Evolutionary conservation across 2,329 filamentous ascomycete genomes (phyloP).

Genomic region (Ophiostoma perfectum): DNA sequence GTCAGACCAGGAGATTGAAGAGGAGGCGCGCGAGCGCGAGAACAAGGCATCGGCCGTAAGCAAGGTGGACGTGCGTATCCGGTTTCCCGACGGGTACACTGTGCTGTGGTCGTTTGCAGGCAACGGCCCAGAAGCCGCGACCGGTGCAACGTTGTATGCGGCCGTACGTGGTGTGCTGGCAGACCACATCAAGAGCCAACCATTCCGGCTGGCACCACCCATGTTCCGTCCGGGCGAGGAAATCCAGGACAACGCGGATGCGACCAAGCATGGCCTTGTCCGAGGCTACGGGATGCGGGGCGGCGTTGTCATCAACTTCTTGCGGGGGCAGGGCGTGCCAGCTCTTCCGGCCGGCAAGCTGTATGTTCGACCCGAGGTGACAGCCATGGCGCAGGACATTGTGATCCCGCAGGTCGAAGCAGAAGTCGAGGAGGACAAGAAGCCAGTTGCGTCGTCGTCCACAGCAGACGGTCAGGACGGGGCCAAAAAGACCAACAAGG

Average conservation of each 20-base stretch:
- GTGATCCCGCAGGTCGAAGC: constrained; percentile 54
- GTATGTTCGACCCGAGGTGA: constrained; percentile 55
- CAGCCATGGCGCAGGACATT: constrained; percentile 60
- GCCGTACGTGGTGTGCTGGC: constrained; percentile 70
- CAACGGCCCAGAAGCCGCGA: constrained; percentile 52
- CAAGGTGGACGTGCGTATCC: constrained; percentile 69
- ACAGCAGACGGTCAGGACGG: constrained; percentile 26
- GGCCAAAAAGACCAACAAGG: constrained; percentile 27
- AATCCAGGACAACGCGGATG: constrained; percentile 44
- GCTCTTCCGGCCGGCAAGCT: constrained; percentile 45
- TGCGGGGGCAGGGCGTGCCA: constrained; percentile 64
- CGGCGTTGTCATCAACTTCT: constrained; percentile 67
- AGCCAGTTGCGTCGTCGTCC: constrained; percentile 33
- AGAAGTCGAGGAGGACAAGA: constrained; percentile 39
- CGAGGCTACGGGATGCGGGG: constrained; percentile 64
- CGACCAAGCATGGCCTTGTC: constrained; percentile 55
- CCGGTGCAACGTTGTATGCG: constrained; percentile 64
- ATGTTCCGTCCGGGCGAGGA: constrained; percentile 42
- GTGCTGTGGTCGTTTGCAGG: constrained; percentile 62
- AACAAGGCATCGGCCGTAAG: constrained; percentile 61
- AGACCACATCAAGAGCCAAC: constrained; percentile 52
- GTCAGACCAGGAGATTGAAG: constrained; percentile 75
- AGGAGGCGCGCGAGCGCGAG: constrained; percentile 59
- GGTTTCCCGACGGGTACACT: constrained; percentile 80
- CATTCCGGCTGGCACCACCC: constrained; percentile 67